Percentiles rank a stretch among this genome's conserved stretches.
Conservation (phyloP, 345 rosid genomes). For the Aethionema arabicum region DNA sequence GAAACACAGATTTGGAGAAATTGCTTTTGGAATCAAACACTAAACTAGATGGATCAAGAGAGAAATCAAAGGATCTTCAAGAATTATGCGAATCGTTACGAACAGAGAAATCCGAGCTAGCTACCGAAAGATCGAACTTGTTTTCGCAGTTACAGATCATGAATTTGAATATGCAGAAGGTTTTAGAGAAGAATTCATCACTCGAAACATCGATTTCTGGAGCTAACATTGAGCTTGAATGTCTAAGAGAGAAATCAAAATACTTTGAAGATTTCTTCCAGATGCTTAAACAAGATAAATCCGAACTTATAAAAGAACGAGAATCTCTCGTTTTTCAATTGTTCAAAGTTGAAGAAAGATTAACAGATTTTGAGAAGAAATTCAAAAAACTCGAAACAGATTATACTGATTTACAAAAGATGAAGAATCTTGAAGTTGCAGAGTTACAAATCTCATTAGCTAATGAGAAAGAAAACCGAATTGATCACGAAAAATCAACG, state of each 20-base stretch:
- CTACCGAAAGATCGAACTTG: conserved; percentile 60
- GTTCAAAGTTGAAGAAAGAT: conserved; percentile 55
- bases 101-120: conserved; percentile 69
- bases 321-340: conserved; percentile 55
- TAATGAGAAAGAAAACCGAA: conserved; percentile 60
- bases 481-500: conserved; percentile 50
- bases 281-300: conserved; percentile 70
- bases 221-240: conserved; percentile 73
- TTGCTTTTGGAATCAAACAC: conserved; percentile 69
- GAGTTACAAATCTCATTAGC: conserved; percentile 58
- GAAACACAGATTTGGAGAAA: conserved; percentile 60
- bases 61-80: conserved; percentile 53
- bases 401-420: conserved; percentile 51
- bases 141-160: conserved; percentile 76
- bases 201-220: conserved; percentile 56
- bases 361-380: conserved; percentile 63
- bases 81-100: conserved; percentile 57
- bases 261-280: conserved; percentile 66
- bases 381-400: conserved; percentile 65
- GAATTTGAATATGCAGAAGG: conserved; percentile 65
- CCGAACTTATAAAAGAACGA: conserved; percentile 54
- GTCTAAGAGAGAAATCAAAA: conserved; percentile 64
- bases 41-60: conserved; percentile 59
- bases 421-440: conserved; percentile 49
- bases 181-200: conserved; percentile 56